Evolutionary conservation across 2,329 filamentous ascomycete genomes (phyloP).

Genomic region (Akanthomyces lecanii): DNA sequence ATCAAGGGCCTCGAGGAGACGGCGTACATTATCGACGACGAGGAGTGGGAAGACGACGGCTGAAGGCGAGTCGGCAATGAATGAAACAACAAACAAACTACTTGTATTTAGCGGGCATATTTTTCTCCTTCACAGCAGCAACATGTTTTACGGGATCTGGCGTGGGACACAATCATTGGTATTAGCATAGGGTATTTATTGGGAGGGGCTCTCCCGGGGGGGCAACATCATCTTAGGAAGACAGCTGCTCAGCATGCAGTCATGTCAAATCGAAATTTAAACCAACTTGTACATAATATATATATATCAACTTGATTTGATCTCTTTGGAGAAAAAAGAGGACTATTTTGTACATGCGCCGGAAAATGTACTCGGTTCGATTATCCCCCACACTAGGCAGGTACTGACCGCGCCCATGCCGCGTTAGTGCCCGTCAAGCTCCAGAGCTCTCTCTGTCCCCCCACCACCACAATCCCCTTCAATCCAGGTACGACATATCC

Average conservation of each 20-base stretch:
- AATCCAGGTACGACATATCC: neutral
- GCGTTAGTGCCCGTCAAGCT: neutral
- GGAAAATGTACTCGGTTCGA: neutral
- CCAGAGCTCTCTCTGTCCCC: neutral
- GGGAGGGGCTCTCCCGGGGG: neutral
- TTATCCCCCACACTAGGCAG: neutral
- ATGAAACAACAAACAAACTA: neutral
- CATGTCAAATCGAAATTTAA: neutral
- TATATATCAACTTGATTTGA: neutral
- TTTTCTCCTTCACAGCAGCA: neutral
- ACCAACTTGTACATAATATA: neutral
- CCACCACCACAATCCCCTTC: slow-evolving; percentile 1
- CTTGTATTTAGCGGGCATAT: slow-evolving; percentile 14
- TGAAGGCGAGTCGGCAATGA: neutral
- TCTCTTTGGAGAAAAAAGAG: neutral
- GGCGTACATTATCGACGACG: slow-evolving; percentile 47
- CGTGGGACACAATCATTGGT: neutral
- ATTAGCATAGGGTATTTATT: neutral
- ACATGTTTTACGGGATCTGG: neutral
- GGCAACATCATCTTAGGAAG: neutral
- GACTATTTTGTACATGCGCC: neutral
- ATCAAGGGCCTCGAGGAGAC: slow-evolving; percentile 63
- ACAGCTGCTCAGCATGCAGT: neutral
- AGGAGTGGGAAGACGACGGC: slow-evolving; percentile 30
- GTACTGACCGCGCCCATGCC: neutral